Conservation (phyloP, 1,139 yeast genomes). For the Pichia kudriavzevii region DNA sequence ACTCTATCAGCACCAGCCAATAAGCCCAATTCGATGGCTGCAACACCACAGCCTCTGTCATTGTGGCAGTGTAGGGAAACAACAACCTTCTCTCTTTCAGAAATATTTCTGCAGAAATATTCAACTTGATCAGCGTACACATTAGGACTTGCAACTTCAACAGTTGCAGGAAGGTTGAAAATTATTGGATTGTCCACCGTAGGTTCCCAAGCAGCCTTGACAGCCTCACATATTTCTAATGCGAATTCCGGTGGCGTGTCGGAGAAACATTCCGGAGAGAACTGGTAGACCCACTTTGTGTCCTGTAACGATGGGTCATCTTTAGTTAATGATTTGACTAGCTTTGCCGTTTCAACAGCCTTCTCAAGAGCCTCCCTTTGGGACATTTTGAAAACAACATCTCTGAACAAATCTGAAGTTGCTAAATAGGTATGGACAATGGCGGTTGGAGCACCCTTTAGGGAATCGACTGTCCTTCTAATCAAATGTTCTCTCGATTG, state of each 20-base stretch:
- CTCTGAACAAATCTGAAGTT: slow-evolving; percentile 83
- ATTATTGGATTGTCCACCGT: slow-evolving; percentile 76
- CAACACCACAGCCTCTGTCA: slow-evolving; percentile 97
- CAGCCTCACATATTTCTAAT: slow-evolving; percentile 88
- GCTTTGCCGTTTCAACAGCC: slow-evolving; percentile 77
- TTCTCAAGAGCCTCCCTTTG: slow-evolving; percentile 70
- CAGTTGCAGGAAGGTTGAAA: slow-evolving; percentile 95
- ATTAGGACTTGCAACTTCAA: slow-evolving; percentile 89
- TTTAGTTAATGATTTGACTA: slow-evolving; percentile 78
- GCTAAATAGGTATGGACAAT: slow-evolving; percentile 89
- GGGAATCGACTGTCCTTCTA: slow-evolving; percentile 79
- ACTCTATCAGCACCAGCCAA: slow-evolving; percentile 97
- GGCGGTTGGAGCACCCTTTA: slow-evolving; percentile 85
- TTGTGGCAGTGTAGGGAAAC: slow-evolving; percentile 93
- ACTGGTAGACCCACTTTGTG: slow-evolving; percentile 86
- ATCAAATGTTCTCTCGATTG: slow-evolving; percentile 91
- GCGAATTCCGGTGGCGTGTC: slow-evolving; percentile 86
- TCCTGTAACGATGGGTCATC: slow-evolving; percentile 69
- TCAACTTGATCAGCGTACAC: slow-evolving; percentile 96
- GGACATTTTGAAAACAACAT: slow-evolving; percentile 83
- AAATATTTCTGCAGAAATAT: slow-evolving; percentile 70
- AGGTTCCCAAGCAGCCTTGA: slow-evolving; percentile 90
- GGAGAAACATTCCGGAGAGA: slow-evolving; percentile 91
- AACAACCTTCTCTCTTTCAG: slow-evolving; percentile 80
- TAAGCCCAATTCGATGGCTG: slow-evolving; percentile 90